These are phyloP conservation scores for Gaultheria prostrata DNA, from an alignment of 148 eudicot species.

Conservation along the genomic window DNA sequence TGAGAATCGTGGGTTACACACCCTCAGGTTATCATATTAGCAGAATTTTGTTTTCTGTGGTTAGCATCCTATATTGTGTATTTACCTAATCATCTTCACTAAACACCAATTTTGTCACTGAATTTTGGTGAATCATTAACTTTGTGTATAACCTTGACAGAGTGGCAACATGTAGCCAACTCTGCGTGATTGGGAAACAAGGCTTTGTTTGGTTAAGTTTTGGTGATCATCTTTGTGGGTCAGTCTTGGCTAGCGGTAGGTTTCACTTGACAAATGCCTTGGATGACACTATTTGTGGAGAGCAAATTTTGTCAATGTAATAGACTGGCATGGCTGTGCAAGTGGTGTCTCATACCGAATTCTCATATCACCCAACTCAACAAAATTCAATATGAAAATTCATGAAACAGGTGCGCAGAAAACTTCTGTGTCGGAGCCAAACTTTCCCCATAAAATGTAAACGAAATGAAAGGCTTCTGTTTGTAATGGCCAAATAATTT, in stretches of 20 bases:
- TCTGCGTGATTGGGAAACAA: neutral
- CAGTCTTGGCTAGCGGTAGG: neutral
- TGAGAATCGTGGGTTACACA: constrained; percentile 18
- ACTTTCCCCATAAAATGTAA: neutral
- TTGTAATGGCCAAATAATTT: neutral
- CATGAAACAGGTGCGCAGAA: neutral
- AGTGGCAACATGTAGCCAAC: neutral
- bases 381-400: neutral
- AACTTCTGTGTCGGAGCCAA: neutral
- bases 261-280: neutral
- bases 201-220: neutral
- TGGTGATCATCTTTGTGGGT: neutral
- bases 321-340: too few relatives aligned
- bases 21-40: constrained; percentile 19
- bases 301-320: neutral
- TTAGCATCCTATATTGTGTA: neutral
- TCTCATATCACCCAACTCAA: neutral
- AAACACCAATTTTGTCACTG: neutral
- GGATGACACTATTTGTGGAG: neutral
- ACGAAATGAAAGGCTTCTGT: neutral
- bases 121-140: neutral
- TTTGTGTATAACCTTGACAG: neutral
- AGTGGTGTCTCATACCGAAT: neutral
- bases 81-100: neutral
- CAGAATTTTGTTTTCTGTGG: constrained; percentile 9